phyloP scores from a whole-genome alignment of 2,329 filamentous ascomycete genomes.

The Neocucurbitaria cava region DNA sequence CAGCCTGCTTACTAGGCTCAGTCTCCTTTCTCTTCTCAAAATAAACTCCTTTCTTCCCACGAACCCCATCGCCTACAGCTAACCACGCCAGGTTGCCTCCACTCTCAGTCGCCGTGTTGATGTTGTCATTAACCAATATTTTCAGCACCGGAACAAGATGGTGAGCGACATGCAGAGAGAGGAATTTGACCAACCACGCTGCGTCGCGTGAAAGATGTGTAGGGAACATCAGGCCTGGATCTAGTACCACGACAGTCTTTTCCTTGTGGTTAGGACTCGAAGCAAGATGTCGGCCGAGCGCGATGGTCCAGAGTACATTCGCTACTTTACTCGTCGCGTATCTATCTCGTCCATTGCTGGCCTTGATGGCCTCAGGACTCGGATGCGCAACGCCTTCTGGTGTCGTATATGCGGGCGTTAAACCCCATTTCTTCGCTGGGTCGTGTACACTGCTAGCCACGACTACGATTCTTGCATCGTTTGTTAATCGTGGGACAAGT shows the following conservation, averaged over 20 bases:
- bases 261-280: slow-evolving; percentile 17
- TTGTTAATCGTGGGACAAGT: slow-evolving; percentile 50
- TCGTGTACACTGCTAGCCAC: slow-evolving; percentile 56
- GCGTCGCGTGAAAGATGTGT: slow-evolving; percentile 52
- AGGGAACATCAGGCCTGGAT: slow-evolving; percentile 60
- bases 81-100: slow-evolving; percentile 52
- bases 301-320: slow-evolving; percentile 59
- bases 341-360: slow-evolving; percentile 42
- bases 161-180: slow-evolving; percentile 49
- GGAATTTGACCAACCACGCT: slow-evolving; percentile 31
- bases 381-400: slow-evolving; percentile 57
- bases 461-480: slow-evolving; percentile 54
- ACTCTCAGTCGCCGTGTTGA: slow-evolving; percentile 51
- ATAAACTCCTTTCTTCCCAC: slow-evolving; percentile 51
- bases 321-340: slow-evolving; percentile 57
- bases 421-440: slow-evolving; percentile 51
- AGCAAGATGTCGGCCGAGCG: slow-evolving; percentile 49
- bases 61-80: slow-evolving; percentile 44
- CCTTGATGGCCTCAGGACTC: slow-evolving; percentile 22
- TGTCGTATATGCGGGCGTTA: slow-evolving; percentile 53
- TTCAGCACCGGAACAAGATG: slow-evolving; percentile 47
- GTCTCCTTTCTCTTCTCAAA: slow-evolving; percentile 54
- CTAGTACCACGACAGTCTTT: slow-evolving; percentile 52
- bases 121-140: slow-evolving; percentile 43
- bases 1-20: slow-evolving; percentile 53